phyloP scores from a whole-genome alignment of 257 asterid genomes.

The Mentha longifolia region DNA sequence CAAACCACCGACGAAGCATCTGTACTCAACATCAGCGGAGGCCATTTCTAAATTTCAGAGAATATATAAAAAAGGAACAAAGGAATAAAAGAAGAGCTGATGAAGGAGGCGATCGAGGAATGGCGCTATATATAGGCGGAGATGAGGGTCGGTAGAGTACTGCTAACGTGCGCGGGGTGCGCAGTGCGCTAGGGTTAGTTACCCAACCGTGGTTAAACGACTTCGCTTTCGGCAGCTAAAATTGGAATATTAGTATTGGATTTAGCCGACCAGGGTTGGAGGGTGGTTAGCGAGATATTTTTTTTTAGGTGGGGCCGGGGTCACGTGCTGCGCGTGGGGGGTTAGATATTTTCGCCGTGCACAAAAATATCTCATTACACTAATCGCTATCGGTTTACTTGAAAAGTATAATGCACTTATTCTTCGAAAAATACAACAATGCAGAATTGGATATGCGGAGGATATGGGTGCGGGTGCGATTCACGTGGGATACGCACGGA shows the following conservation, averaged over 20 bases:
- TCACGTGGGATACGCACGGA: too few species aligned
- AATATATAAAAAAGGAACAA: too few species aligned
- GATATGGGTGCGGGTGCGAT: too few species aligned
- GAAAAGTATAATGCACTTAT: too few species aligned
- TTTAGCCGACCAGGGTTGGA: neutral
- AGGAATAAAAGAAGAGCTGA: neutral
- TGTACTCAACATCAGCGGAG: slow-evolving; percentile 62
- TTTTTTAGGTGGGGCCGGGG: slow-evolving; percentile 17
- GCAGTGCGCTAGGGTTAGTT: slow-evolving; percentile 28
- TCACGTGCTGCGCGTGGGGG: slow-evolving; percentile 27
- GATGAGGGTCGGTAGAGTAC: neutral
- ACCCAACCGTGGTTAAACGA: slow-evolving; percentile 30
- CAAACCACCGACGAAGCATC: slow-evolving; percentile 96
- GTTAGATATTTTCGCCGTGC: slow-evolving; percentile 6
- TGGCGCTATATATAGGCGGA: slow-evolving; percentile 40
- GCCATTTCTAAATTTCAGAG: slow-evolving; percentile 43
- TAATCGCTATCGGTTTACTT: neutral
- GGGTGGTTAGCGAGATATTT: slow-evolving; percentile 24
- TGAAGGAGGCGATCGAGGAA: neutral
- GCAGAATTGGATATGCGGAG: too few species aligned
- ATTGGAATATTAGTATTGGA: neutral
- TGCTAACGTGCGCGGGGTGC: slow-evolving; percentile 30
- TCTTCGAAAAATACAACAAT: too few species aligned
- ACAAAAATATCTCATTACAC: neutral
- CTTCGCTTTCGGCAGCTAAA: neutral